Evolutionary conservation across 805 yeast genomes (phyloP), one percentile per base, ranked within the genome.

Genomic region (Hermanozyma aechmeae): DNA sequence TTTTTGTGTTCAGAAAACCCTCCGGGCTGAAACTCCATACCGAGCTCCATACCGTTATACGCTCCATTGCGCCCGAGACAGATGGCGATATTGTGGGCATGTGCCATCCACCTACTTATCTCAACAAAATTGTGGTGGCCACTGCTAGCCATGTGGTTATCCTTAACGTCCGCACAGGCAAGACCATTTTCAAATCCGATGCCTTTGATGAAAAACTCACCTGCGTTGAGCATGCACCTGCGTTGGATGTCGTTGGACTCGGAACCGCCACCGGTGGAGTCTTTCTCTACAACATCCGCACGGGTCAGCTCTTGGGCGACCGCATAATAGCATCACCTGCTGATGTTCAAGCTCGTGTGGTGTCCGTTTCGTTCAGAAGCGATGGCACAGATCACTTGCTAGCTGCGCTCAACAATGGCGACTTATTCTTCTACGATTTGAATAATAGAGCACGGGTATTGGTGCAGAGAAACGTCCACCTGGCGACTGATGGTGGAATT

Each of bases 381-480:
- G 98, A 92, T 51, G 94, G 93, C 0, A 68, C 79, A 2, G 67
- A 93, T 4, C 94, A 87, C 54, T 42, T 87, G 27, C 93, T 83
- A 10, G 76, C 81, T 12, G 92, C 89, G 9, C 69, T 83, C 27
- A 67, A 70, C 14, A 70, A 71, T 28, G 98, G 98, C 32, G 95
- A 85, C 48, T 54, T 92, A 27, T 74, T 75, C 43, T 86, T 92
- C 53, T 86, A 83, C 46, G 96, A 92, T 53, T 59, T 92, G 42
- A 74, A 76, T 35, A 68, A 71, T 38, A 71, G 73, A 33, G 46
- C 86, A 3, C 69, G 95, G 38, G 76, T 87, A 15, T 96, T 87
- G 45, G 62, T 79, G 4, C 58, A 86, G 37, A 68, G 82, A 42
- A 66, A 67, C 30, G 79, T 85, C 8, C 96, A 89, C 49, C 67